Evolutionary conservation across 1,139 yeast species (phyloP), one percentile per base, ranked within the genome.

Genomic region (Geotrichum klebahnii): DNA sequence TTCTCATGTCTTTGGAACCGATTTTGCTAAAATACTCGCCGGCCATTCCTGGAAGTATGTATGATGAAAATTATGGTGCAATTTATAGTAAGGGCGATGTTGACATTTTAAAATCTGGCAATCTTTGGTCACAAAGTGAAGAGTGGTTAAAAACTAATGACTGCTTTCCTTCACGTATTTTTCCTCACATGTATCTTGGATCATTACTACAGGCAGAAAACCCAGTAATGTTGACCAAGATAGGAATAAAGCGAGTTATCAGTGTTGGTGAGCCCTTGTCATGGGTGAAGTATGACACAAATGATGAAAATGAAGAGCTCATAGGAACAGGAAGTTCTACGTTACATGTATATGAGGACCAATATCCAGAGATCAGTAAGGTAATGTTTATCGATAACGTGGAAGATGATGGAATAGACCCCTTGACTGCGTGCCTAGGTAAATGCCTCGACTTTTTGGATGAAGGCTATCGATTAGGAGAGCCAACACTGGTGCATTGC

Each of bases 131-230:
- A 2, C 17, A 24, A 4, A 14, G 46, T 20, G 55, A 51, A 22
- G 44, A 54, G 12, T 70, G 74, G 74, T 67, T 69, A 43, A 50
- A 53, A 19, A 55, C 66, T 44, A 70, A 68, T 53, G 92, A 92
- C 0, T 77, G 84, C 8, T 64, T 84, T 28, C 94, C 94, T 1
- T 81, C 88, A 0, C 73, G 86, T 48, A 82, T 92, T 2, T 67
- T 90, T 46, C 87, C 94, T 0, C 92, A 90, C 66, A 67, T 92
- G 59, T 92, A 89, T 63, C 73, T 92, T 51, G 98, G 98, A 0
- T 84, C 95, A 1, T 70, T 89, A 48, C 77, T 71, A 44, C 97
- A 92, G 68, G 97, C 97, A 5, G 81, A 80, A 56, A 79, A 82
- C 59, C 75, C 84, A 2, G 78, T 80, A 3, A 67, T 90, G 59